Percentiles rank a stretch among this genome's conserved stretches.
Conservation (phyloP, 306 rosid genomes). For the Begonia fuchsioides region DNA sequence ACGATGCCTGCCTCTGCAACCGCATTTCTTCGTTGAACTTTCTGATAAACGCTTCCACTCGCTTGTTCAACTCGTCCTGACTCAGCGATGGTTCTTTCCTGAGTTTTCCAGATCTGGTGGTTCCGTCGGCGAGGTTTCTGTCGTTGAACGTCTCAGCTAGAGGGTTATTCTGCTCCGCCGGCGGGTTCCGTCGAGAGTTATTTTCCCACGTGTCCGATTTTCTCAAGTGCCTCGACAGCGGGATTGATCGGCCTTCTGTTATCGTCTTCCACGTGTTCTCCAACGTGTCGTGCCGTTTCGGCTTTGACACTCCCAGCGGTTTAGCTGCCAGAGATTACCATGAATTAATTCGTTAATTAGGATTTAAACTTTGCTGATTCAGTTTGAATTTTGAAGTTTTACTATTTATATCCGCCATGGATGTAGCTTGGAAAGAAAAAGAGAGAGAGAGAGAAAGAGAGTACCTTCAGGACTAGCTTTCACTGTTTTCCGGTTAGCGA, state of each 20-base stretch:
- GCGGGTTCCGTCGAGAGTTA: constrained; percentile 19
- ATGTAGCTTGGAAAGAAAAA: background rate
- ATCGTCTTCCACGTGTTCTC: constrained; percentile 89
- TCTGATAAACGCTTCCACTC: constrained; percentile 86
- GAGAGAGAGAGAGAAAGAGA: background rate
- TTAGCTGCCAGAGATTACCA: constrained; percentile 20
- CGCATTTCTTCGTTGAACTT: constrained; percentile 88
- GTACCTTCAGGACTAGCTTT: too few relatives aligned
- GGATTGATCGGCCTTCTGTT: constrained; percentile 68
- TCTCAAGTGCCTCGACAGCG: constrained; percentile 53
- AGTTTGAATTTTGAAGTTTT: constrained; percentile 1
- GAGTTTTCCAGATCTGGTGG: constrained; percentile 21
- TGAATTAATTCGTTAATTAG: constrained; percentile 1
- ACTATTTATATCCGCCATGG: background rate
- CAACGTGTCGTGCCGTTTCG: constrained; percentile 66
- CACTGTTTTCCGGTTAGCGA: constrained; percentile 37
- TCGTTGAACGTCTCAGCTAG: constrained; percentile 43
- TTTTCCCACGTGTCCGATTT: constrained; percentile 69
- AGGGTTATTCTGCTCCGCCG: constrained; percentile 25
- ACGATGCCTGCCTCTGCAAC: constrained; percentile 82
- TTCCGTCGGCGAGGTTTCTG: constrained; percentile 8
- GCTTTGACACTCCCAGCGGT: constrained; percentile 49
- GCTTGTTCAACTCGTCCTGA: constrained; percentile 89
- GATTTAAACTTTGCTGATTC: background rate
- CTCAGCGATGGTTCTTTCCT: constrained; percentile 64